These are phyloP conservation scores for Purpureocillium takamizusanense DNA, from an alignment of 2,329 filamentous ascomycete species.

Conservation along the genomic window DNA sequence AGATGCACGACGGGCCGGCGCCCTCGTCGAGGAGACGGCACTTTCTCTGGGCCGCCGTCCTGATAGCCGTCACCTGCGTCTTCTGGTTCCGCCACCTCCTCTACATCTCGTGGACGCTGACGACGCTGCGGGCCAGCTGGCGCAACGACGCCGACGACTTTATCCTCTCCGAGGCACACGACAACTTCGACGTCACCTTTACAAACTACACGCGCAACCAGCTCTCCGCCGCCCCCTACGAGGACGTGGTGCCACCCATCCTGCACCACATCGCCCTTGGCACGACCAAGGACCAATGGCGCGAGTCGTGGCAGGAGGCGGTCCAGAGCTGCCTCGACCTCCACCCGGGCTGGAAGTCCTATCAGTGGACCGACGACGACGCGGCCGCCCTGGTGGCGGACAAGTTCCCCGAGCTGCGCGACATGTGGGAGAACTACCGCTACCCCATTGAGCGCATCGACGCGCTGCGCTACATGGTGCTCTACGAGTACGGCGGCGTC, in stretches of 20 bases:
- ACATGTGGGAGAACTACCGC: constrained; percentile 38
- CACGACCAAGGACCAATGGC: constrained; percentile 9
- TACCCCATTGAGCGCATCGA: constrained; percentile 65
- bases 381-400: constrained; percentile 10
- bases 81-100: constrained; percentile 11
- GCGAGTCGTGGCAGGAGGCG: constrained; percentile 17
- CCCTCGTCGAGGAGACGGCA: not conserved
- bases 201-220: constrained; percentile 18
- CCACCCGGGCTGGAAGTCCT: constrained; percentile 22
- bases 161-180: constrained; percentile 16
- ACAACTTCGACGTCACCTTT: constrained; percentile 24
- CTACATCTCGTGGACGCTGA: constrained; percentile 18
- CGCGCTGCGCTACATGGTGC: constrained; percentile 51
- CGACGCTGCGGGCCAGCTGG: constrained; percentile 18
- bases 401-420: constrained; percentile 24
- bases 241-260: constrained; percentile 22
- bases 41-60: not conserved
- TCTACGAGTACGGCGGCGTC: constrained; percentile 22
- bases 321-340: constrained; percentile 22
- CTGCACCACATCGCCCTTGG: constrained; percentile 25
- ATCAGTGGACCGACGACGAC: constrained; percentile 12
- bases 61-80: constrained; percentile 4
- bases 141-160: constrained; percentile 13
- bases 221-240: constrained; percentile 16
- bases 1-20: not conserved